Evolutionary conservation across 1,139 yeast genomes (phyloP).

Genomic region (Ogataea hybrid): DNA sequence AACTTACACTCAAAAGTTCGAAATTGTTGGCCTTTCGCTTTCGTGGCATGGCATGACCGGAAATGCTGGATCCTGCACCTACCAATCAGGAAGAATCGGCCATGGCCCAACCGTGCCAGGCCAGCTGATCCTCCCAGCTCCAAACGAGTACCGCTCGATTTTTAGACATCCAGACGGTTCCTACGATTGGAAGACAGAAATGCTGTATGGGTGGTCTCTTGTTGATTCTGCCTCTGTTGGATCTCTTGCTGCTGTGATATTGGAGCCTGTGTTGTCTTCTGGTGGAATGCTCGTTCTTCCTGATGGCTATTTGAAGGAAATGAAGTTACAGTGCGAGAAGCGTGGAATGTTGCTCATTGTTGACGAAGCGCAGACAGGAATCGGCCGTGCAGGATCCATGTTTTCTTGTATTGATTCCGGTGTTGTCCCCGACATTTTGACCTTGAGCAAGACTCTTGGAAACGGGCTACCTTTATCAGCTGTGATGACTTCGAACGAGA

Average conservation of each 20-base stretch:
- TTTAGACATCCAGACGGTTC: conserved; percentile 29
- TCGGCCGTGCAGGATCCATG: conserved; percentile 35
- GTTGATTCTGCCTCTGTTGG: conserved; percentile 25
- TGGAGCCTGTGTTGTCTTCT: conserved; percentile 25
- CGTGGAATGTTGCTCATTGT: conserved; percentile 30
- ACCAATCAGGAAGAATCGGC: conserved; percentile 28
- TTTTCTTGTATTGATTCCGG: conserved; percentile 33
- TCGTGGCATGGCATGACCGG: conserved; percentile 34
- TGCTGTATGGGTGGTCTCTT: conserved; percentile 23
- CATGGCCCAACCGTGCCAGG: conserved; percentile 31
- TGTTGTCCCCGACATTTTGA: conserved; percentile 33
- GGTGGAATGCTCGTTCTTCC: conserved; percentile 27
- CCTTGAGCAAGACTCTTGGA: conserved; percentile 33
- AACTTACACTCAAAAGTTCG: conserved; percentile 26
- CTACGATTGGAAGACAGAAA: conserved; percentile 30
- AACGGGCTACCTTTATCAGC: conserved; percentile 35
- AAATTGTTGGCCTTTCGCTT: conserved; percentile 29
- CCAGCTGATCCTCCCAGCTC: conserved; percentile 27
- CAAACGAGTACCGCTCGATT: conserved; percentile 28
- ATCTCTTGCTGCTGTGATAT: conserved; percentile 26
- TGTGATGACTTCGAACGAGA: conserved; percentile 27
- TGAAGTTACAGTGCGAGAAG: conserved; percentile 26
- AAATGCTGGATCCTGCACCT: conserved; percentile 26
- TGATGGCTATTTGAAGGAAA: conserved; percentile 24
- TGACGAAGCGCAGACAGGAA: conserved; percentile 37